Evolutionary conservation across 352 stramenopile genomes (phyloP), one percentile per base, ranked within the genome.

Genomic region (Aphanomyces stellatus): DNA sequence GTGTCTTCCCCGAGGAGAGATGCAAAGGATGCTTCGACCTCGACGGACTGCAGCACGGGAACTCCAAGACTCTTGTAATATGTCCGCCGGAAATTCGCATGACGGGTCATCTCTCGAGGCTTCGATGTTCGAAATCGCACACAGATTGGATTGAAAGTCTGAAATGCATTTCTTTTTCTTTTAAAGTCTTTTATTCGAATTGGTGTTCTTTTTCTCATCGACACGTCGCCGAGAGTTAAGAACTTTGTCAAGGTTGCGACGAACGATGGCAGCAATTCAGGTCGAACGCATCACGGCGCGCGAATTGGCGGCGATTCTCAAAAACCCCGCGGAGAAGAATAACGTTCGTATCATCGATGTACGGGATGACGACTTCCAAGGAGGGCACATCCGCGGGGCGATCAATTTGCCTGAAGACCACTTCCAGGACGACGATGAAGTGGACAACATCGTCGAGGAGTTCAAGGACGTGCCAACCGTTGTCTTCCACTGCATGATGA

Each of bases 401-500:
- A 69, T 93, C 53, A 95, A 95, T 72, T 70, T 93, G 35, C 77
- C 85, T 0, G 81, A 90, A 72, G 84, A 85, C 28, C 76, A 82
- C 72, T 91, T 95, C 64, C 79, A 87, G 61, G 81, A 91, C 60
- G 82, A 95, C 69, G 78, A 82, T 56, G 74, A 88, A n/a, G 81
- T 95, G 28, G 84, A 95, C 69, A 77, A 76, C 43, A 71, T 95
- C 30, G 81, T 95, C 53, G 41, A 72, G 24, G 78, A 78, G 48
- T 88, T 84, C 72, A 79, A 88, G 70, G 65, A 84, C 60, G 72
- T 85, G 55, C 71, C 82, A 33, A 59, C 74, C 51, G 76, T 95
- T 71, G 79, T 95, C 27, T 93, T 95, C 66, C 86, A 95, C 73
- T 95, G 86, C 76, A 93, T 93, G 82, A 76, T 95, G 74, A 95